Evolutionary conservation across 2,329 filamentous ascomycete species (phyloP).

Genomic region (Arthrobotrys sphaeroides): DNA sequence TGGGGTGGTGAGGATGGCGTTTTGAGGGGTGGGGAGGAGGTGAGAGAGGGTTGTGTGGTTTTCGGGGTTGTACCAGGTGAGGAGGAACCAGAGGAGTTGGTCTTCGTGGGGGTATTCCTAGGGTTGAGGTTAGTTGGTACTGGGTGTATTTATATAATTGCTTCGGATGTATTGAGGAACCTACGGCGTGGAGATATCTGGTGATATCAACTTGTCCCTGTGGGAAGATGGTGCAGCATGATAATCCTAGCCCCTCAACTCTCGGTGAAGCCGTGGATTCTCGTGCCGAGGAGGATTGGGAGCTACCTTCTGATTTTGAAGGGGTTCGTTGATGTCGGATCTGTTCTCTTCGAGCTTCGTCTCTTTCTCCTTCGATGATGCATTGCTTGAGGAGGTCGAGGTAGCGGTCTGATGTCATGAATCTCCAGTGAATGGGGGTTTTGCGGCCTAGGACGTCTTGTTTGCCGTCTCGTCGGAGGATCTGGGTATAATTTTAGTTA

Average conservation of each 20-base stretch:
- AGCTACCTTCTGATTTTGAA: not conserved
- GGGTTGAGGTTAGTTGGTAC: not conserved
- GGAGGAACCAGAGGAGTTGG: conserved; percentile 35
- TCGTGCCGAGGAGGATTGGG: not conserved
- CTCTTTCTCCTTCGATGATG: not conserved
- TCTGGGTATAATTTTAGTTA: not conserved
- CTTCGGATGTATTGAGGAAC: not conserved
- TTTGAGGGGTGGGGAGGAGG: conserved; percentile 59
- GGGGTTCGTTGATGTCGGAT: not conserved
- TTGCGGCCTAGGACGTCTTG: conserved; percentile 9
- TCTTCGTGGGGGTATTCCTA: conserved; percentile 20
- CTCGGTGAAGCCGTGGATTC: not conserved
- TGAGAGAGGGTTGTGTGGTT: not conserved
- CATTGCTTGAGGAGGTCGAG: not conserved
- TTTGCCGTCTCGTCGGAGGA: conserved; percentile 5
- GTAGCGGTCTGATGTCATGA: conserved; percentile 1
- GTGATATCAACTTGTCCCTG: conserved; percentile 6
- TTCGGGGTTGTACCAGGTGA: conserved; percentile 9
- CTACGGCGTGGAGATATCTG: not conserved
- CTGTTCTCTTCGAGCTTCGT: not conserved
- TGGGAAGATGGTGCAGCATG: conserved; percentile 27
- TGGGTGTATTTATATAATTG: not conserved
- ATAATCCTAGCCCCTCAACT: not conserved
- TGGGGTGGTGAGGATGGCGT: conserved; percentile 12
- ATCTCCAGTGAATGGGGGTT: conserved; percentile 11